A percentile compares a stretch with the other conserved stretches of the same genome.
Evolutionary conservation across 352 stramenopile species (phyloP).

Genomic region (Phytopythium aichiense): DNA sequence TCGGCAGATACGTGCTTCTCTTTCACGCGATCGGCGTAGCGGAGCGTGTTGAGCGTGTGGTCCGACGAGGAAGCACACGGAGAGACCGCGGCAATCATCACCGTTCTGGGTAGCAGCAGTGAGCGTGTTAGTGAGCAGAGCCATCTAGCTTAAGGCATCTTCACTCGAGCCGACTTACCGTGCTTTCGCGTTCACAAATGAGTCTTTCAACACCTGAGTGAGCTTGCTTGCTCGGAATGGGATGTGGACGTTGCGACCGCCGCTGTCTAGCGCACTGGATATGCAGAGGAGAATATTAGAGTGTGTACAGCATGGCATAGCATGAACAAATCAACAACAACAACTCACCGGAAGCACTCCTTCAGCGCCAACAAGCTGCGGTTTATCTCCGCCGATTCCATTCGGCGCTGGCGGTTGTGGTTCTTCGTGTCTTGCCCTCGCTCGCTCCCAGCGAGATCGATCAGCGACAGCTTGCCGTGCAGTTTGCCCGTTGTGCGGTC

Average conservation of each 20-base stretch:
- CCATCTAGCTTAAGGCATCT: too few relatives aligned
- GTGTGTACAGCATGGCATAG: background rate
- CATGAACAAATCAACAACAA: background rate
- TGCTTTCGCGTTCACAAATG: constrained; percentile 93
- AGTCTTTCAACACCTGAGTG: constrained; percentile 98
- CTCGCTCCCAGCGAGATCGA: constrained; percentile 96
- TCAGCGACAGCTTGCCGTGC: constrained; percentile 92
- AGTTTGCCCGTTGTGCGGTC: constrained; percentile 41
- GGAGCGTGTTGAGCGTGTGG: constrained; percentile 96
- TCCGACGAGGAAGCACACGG: constrained; percentile 92
- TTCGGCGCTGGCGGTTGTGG: constrained; percentile 88
- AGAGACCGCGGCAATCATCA: constrained; percentile 96
- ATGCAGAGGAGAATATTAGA: background rate
- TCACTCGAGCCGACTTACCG: constrained; percentile 22
- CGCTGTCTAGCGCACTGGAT: constrained; percentile 88
- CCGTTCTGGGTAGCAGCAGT: constrained; percentile 50
- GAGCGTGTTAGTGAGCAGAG: background rate
- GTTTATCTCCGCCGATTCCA: constrained; percentile 98
- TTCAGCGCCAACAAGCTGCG: constrained; percentile 96
- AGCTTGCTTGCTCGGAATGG: constrained; percentile 96
- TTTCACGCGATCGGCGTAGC: constrained; percentile 97
- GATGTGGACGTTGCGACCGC: constrained; percentile 87
- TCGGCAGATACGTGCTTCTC: constrained; percentile 88
- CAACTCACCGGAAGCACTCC: constrained; percentile 91
- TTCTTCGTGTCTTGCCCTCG: constrained; percentile 94